Base-by-base conservation (phyloP, 805 yeast genomes). In the Peterozyma xylosa region DNA sequence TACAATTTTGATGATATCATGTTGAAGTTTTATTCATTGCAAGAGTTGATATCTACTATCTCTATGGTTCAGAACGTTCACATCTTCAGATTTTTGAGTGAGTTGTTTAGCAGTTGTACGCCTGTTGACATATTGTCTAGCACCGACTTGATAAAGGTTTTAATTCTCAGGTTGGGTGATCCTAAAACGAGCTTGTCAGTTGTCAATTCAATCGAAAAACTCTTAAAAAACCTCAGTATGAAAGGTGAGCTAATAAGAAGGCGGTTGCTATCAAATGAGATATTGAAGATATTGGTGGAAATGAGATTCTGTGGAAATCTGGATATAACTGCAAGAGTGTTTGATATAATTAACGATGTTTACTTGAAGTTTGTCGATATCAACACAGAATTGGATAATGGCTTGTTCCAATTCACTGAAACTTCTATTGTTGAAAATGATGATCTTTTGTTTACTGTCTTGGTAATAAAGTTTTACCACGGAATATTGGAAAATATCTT, bases 181-280 rank as follows among this genome's bases (percentile, higher is more conserved):
- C 16, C 11, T 2, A 27, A 35, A 5, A 35, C 30, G 4, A 29
- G 38, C 5, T 21, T 45, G 17, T 11, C 29, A 11, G 15, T 41
- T 9, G 42, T 45, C 17, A 45, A 17, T 30, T 10, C 13, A 6
- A 33, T 41, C 3, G 47, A 45, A 32, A 17, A 11, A 5, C 35
- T 45, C n/a, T 16, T 44, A 9, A 11, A 9, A 9, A 21, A 44
- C 3, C 33, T 44, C 27, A 18, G 38, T 17, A 13, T 32, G 5
- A 27, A 30, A 9, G 43, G 41, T 9, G 41, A 36, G 14, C 21
- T 44, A 29, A 35, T 45, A 6, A 37, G 37, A 30, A 45, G 47
- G 34, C 33, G 47, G 14, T 41, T 45, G n/a, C 7, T 40, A n/a
- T 45, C 47, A 11, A 40, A 40, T 9, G 47, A 45, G 32, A 35